These are phyloP conservation scores for Setomelanomma holmii DNA, from an alignment of 2,329 filamentous ascomycete genomes.

Conservation along the genomic window DNA sequence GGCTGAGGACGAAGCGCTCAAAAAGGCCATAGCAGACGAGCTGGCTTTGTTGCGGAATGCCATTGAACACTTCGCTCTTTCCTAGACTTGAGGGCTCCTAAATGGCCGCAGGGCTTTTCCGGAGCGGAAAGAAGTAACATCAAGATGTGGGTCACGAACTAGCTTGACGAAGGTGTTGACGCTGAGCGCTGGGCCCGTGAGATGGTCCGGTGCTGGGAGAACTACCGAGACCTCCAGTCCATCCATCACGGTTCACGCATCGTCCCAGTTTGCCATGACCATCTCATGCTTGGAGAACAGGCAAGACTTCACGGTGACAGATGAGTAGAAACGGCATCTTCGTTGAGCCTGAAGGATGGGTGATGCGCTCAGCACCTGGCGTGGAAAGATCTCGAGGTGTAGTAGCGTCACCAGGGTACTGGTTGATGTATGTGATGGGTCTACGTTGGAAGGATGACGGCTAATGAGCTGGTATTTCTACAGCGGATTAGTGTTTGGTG, in stretches of 20 bases:
- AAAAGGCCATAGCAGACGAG: too few relatives aligned
- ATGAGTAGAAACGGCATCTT: slow-evolving; percentile 86
- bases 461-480: slow-evolving; percentile 36
- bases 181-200: too few relatives aligned
- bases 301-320: slow-evolving; percentile 82
- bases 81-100: too few relatives aligned
- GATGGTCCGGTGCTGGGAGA: slow-evolving; percentile 52
- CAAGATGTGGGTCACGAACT: too few relatives aligned
- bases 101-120: too few relatives aligned
- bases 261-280: slow-evolving; percentile 71
- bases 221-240: slow-evolving; percentile 41
- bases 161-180: too few relatives aligned
- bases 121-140: too few relatives aligned
- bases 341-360: slow-evolving; percentile 62
- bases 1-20: too few relatives aligned
- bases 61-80: too few relatives aligned
- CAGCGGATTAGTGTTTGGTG: slow-evolving; percentile 29
- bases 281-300: slow-evolving; percentile 80
- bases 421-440: slow-evolving; percentile 65
- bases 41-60: too few relatives aligned
- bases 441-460: slow-evolving; percentile 54
- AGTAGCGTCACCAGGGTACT: slow-evolving; percentile 55
- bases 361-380: slow-evolving; percentile 75
- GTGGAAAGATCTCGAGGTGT: slow-evolving; percentile 76
- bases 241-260: slow-evolving; percentile 44